These are phyloP conservation scores for Penicillium atrosanguineum DNA, from an alignment of 495 filamentous ascomycete genomes.

Conservation along the genomic window DNA sequence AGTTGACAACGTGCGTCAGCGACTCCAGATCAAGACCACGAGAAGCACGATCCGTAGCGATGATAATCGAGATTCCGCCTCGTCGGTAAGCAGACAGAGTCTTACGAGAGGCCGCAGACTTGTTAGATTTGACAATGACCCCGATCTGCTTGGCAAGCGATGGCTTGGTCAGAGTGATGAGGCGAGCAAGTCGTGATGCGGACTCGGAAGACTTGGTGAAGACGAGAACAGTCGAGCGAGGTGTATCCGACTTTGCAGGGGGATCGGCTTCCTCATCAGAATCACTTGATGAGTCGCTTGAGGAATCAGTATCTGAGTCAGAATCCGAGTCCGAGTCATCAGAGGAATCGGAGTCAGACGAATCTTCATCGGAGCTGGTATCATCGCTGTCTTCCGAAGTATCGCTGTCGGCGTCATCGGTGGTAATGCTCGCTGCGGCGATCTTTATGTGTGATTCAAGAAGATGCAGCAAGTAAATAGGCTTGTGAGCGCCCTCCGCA, in stretches of 20 bases:
- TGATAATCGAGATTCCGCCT: slow-evolving; percentile 67
- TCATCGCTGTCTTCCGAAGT: slow-evolving; percentile 32
- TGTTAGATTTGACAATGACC: slow-evolving; percentile 72
- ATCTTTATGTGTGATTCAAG: slow-evolving; percentile 37
- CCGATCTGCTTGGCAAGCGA: slow-evolving; percentile 54
- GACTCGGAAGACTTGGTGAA: slow-evolving; percentile 88
- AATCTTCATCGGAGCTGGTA: slow-evolving; percentile 30
- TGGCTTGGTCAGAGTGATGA: slow-evolving; percentile 69
- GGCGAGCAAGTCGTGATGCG: slow-evolving; percentile 72
- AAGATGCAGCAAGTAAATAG: slow-evolving; percentile 66
- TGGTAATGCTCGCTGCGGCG: slow-evolving; percentile 6
- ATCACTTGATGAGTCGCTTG: slow-evolving; percentile 24
- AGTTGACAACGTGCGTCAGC: slow-evolving; percentile 86
- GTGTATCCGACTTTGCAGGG: not conserved
- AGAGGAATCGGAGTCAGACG: slow-evolving; percentile 21
- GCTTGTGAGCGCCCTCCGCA: slow-evolving; percentile 73
- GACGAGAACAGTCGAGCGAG: slow-evolving; percentile 56
- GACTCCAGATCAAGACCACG: slow-evolving; percentile 85
- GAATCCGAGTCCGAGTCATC: slow-evolving; percentile 19
- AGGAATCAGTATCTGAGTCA: slow-evolving; percentile 5
- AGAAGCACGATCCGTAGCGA: slow-evolving; percentile 88
- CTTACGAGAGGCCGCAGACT: slow-evolving; percentile 60
- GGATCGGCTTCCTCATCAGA: slow-evolving; percentile 7
- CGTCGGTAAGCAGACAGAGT: slow-evolving; percentile 61
- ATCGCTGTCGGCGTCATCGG: slow-evolving; percentile 29